Base-by-base conservation (phyloP, 345 rosid genomes). In the Balakata baccata region DNA sequence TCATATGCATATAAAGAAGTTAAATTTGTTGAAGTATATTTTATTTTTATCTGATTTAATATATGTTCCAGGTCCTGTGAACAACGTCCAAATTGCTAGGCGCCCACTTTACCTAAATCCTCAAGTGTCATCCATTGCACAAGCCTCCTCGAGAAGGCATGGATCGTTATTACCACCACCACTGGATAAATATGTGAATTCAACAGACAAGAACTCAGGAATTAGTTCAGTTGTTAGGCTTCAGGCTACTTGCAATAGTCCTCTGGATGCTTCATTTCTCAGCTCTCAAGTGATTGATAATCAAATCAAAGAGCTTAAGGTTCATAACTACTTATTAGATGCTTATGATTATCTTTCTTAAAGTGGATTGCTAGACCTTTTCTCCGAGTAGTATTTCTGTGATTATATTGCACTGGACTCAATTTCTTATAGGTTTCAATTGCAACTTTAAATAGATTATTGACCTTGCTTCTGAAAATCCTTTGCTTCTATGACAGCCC, bases 271-370 rank as follows among this genome's bases (percentile, higher is more conserved):
- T 60, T 68, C 84, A 56, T 84, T 66, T 73, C 69, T 75, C 69
- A 89, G 82, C 74, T 79, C 84, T 68, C 81, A 72, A 73, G 82
- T 80, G 66, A 82, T 91, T 64, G 77, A 81, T 39, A 69, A 78
- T 70, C 98, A 92, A 81, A 81, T 87, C 74, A 81, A 81, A 84
- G 89, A 87, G 76, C 84, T 92, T 57, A 86, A 88, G 98, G 98
- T 90, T 75, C 72, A 66, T 74, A 64, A 75, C 66, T 73, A 52
- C 68, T 65, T 37, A 11, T n/a, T 12, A 2, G 16, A 9, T 43
- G 39, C 51, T 39, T 17, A 3, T 13, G 9, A 37, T 51, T 16
- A 11, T 12, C 46, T 37, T 69, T 8, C 22, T 25, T 20, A 41
- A 56, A 17, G 0, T 11, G 29, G 50, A 18, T 12, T 8, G 2